Evolutionary conservation across 116 monocot species (phyloP), one percentile per base, ranked within the genome.

Genomic region (Dioscorea cayenensis): DNA sequence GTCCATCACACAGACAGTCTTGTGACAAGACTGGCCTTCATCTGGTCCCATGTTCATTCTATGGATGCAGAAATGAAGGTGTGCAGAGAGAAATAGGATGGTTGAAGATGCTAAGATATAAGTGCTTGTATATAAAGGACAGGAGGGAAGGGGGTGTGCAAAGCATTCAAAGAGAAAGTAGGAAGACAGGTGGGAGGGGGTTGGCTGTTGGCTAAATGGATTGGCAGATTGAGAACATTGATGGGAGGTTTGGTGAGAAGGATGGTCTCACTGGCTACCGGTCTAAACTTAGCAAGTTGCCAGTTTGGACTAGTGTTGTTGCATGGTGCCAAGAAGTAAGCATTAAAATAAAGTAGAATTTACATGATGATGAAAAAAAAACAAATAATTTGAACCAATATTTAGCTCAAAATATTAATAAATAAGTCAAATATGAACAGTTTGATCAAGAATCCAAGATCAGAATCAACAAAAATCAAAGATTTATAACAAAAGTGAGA

Each of bases 1-100:
- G 72, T 89, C 89, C 86, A 89, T 83, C 2, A 86, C 89, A 72
- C 89, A 89, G 16, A 85, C 70, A 4, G 70, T 70, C 29, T 55
- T 70, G 38, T 38, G 38, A 38, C 9, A 38, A 6, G 5, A 1
- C 50, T 27, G 69, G 22, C 21, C 38, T 43, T 36, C 67, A 35
- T 14, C 18, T 22, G 67, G 50, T 25, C 51, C 69, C 69, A 70
- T 70, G 18, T 17, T 28, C 3, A 25, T 14, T 58, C 14, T 27
- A 69, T 48, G 27, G 51, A 69, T 13, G 49, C 14, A 55, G 69
- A 70, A 28, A 29, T 51, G 19, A 11, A 55, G 25, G 25, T 17
- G 50, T 14, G 68, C 2, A 19, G 48, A 12, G 19, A 68, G 12
- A 43, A 50, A 7, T 48, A n/a, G 68, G 68, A 23, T 14, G n/a